Evolutionary conservation across 495 filamentous ascomycete genomes (phyloP).

Genomic region (Eremomyces bilateralis): DNA sequence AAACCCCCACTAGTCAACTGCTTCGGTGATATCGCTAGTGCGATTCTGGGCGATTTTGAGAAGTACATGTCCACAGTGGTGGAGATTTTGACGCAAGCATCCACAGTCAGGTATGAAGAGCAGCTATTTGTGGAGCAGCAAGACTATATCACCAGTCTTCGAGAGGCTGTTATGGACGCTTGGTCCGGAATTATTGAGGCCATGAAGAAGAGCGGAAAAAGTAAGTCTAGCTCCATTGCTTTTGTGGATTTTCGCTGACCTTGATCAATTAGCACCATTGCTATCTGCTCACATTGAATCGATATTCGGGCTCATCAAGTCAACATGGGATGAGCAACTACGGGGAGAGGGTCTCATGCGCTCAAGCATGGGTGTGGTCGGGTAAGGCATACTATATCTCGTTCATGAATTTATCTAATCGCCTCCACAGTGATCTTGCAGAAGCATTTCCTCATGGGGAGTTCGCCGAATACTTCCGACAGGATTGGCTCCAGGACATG

Average conservation of each 20-base stretch:
- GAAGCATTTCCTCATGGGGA: conserved; percentile 86
- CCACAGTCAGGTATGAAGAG: conserved; percentile 45
- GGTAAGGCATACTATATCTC: conserved; percentile 31
- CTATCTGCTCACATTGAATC: conserved; percentile 61
- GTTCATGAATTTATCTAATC: conserved; percentile 18
- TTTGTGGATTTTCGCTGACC: conserved; percentile 14
- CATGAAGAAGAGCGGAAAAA: conserved; percentile 61
- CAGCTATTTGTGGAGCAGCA: conserved; percentile 74
- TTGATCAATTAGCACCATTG: conserved; percentile 30
- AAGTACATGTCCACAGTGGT: conserved; percentile 81
- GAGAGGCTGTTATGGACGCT: conserved; percentile 97
- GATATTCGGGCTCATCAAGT: conserved; percentile 75
- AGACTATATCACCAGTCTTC: conserved; percentile 81
- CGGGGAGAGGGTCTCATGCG: conserved; percentile 82
- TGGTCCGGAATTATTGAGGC: conserved; percentile 92
- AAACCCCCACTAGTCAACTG: conserved; percentile 95
- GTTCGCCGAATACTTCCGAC: conserved; percentile 57
- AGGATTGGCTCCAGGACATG: conserved; percentile 72
- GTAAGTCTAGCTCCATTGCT: conserved; percentile 24
- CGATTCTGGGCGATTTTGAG: conserved; percentile 81
- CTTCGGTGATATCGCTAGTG: conserved; percentile 93
- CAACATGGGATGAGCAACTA: conserved; percentile 58
- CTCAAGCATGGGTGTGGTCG: conserved; percentile 86
- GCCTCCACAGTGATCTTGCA: conserved; percentile 52
- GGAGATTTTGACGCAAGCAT: conserved; percentile 81